Evolutionary conservation across 2,329 filamentous ascomycete genomes (phyloP).

Genomic region (Hysterium pulicare): DNA sequence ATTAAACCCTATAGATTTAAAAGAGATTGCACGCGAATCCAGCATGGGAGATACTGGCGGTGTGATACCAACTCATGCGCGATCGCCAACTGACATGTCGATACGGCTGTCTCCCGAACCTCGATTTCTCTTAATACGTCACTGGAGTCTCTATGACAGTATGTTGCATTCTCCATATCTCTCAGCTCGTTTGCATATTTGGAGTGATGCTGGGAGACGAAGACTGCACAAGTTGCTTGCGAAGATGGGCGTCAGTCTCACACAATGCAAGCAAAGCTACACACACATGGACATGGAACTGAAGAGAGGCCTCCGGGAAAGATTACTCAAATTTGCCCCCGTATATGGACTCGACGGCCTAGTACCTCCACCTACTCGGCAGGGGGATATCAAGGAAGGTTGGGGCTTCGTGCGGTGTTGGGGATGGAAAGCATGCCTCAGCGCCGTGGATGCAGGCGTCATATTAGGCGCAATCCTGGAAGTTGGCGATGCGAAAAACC

Average conservation of each 20-base stretch:
- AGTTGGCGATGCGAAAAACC: conserved; percentile 63
- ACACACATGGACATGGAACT: conserved; percentile 98
- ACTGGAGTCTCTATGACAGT: conserved; percentile 97
- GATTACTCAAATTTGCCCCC: conserved; percentile 85
- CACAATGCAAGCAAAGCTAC: conserved; percentile 92
- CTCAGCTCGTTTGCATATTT: conserved; percentile 86
- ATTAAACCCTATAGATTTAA: conserved; percentile 73
- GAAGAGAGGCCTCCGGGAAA: conserved; percentile 79
- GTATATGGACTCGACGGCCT: conserved; percentile 92
- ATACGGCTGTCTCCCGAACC: conserved; percentile 93
- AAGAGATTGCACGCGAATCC: conserved; percentile 57
- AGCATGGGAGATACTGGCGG: conserved; percentile 66
- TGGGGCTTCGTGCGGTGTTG: conserved; percentile 98
- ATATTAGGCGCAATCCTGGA: conserved; percentile 89
- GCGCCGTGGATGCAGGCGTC: conserved; percentile 90
- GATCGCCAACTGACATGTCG: conserved; percentile 84
- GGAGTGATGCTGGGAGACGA: conserved; percentile 86
- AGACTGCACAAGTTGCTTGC: conserved; percentile 89
- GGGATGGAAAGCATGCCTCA: conserved; percentile 95
- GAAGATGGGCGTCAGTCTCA: conserved; percentile 95
- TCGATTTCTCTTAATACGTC: conserved; percentile 83
- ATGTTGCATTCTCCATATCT: conserved; percentile 98
- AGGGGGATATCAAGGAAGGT: conserved; percentile 74
- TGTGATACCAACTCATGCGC: conserved; percentile 84
- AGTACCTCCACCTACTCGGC: conserved; percentile 65